Base-by-base conservation (phyloP, 2,329 filamentous ascomycete genomes). In the Aureobasidium sp. region DNA sequence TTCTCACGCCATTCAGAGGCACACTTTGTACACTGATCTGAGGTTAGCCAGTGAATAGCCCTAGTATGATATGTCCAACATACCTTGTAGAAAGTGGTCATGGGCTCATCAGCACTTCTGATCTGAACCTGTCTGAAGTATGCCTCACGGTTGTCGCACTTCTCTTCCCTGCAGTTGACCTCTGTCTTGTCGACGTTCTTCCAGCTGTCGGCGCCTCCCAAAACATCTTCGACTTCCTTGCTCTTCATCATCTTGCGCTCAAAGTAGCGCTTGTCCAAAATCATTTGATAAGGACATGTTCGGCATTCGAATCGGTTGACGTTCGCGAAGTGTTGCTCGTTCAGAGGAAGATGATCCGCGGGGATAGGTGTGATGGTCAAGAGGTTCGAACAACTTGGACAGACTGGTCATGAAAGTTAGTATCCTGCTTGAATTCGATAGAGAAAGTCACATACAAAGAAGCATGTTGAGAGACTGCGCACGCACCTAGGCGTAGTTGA, bases 121-220 rank as follows among this genome's bases (percentile, higher is more conserved):
- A 97, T 97, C 82, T 99, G 94, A 68, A 97, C 86, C 80, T 96
- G 91, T 79, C 92, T 96, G 79, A 93, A 97, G 66, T 92, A 95
- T 3, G 94, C 94, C 78, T 91, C 85, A 64, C 85, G 82, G 65
- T 91, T 91, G 70, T 89, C 82, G 79, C 94, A 99, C 62, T 82
- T 82, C 44, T 91, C 86, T 65, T 86, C 86, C 29, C 89, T 85
- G 75, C 94, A 99, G 81, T 94, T 90, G 53, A 88, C 88, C 62
- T 83, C 80, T 33, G 86, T 85, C 81, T 91, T 93, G 72, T 96
- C 88, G 63, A 92, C 91, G 72, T 96, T 96, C 69, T 91, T 89
- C 89, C 91, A 97, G 48, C 89, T 88, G 57, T 88, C 89, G 19
- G 89, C 86, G 0, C 92, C 92, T 63, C 94, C 94, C 70, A 97